Evolutionary conservation across 768 basidiomycete genomes (phyloP).

Genomic region (Tylopilus sp.): DNA sequence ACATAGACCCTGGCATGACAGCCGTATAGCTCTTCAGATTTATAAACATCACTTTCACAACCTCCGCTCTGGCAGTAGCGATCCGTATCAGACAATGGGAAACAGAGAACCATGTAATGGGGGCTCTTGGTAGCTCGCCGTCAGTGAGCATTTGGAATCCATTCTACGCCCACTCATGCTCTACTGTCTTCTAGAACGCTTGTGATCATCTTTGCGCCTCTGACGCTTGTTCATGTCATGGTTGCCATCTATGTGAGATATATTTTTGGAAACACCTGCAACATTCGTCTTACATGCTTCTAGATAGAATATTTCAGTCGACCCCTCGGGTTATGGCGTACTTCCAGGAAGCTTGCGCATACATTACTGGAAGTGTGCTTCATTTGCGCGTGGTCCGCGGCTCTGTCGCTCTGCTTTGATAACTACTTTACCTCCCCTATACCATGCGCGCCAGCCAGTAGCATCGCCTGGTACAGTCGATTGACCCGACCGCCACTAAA

Average conservation of each 20-base stretch:
- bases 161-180: background rate
- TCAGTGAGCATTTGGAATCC: slow-evolving; percentile 34
- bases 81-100: slow-evolving; percentile 69
- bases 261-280: slow-evolving; percentile 4
- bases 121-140: slow-evolving; percentile 82
- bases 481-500: slow-evolving; percentile 43
- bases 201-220: slow-evolving; percentile 80
- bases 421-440: slow-evolving; percentile 88
- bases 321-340: slow-evolving; percentile 89
- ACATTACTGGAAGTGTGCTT: slow-evolving; percentile 87
- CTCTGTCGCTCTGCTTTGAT: slow-evolving; percentile 84
- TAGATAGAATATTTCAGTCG: slow-evolving; percentile 92
- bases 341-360: slow-evolving; percentile 81
- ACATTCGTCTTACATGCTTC: slow-evolving; percentile 14
- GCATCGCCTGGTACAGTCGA: slow-evolving; percentile 71
- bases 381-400: slow-evolving; percentile 92
- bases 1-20: slow-evolving; percentile 8
- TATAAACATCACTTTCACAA: slow-evolving; percentile 79
- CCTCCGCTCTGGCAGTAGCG: slow-evolving; percentile 74
- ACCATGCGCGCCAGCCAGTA: slow-evolving; percentile 62
- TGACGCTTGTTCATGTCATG: slow-evolving; percentile 84
- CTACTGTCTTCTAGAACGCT: slow-evolving; percentile 49
- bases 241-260: slow-evolving; percentile 74
- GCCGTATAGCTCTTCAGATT: slow-evolving; percentile 70
- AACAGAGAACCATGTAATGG: slow-evolving; percentile 45